Conservation (phyloP, 139 green algal genomes). For the Chlorella sorokiniana region DNA sequence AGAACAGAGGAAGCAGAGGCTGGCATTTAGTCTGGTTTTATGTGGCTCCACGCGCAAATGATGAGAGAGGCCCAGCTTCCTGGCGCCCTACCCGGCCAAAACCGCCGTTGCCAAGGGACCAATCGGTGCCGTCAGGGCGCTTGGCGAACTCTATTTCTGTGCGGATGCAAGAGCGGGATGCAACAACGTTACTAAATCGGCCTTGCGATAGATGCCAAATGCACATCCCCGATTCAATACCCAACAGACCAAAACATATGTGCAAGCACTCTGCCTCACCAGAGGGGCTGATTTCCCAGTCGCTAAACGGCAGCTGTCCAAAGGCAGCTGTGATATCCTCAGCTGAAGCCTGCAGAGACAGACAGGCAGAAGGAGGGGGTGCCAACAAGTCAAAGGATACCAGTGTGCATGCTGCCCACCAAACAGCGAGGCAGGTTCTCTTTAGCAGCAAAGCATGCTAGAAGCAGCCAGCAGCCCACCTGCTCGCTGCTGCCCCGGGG, state of each 20-base stretch:
- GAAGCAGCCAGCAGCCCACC: background rate
- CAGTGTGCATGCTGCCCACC: too few relatives aligned
- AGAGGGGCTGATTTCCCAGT: constrained; percentile 18
- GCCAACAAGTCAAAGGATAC: too few relatives aligned
- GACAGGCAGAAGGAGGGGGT: background rate
- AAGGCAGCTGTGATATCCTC: background rate
- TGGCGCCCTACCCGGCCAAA: constrained; percentile 19
- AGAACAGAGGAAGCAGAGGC: background rate
- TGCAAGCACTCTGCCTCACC: background rate
- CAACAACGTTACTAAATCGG: background rate
- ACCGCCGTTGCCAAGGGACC: constrained; percentile 36
- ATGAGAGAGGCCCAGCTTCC: background rate
- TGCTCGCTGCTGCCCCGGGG: background rate
- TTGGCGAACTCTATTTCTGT: constrained; percentile 31
- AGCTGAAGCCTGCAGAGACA: background rate
- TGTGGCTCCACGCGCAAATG: background rate
- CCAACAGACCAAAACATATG: background rate
- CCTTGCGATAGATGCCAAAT: background rate
- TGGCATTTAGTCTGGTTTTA: background rate
- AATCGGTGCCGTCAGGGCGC: constrained; percentile 42
- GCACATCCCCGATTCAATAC: background rate
- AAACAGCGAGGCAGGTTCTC: background rate
- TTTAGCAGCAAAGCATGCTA: background rate
- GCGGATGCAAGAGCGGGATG: background rate
- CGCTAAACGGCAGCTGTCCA: constrained; percentile 12